Base-by-base conservation (phyloP, 2,329 filamentous ascomycete species). In the Ascosphaera acerosa region DNA sequence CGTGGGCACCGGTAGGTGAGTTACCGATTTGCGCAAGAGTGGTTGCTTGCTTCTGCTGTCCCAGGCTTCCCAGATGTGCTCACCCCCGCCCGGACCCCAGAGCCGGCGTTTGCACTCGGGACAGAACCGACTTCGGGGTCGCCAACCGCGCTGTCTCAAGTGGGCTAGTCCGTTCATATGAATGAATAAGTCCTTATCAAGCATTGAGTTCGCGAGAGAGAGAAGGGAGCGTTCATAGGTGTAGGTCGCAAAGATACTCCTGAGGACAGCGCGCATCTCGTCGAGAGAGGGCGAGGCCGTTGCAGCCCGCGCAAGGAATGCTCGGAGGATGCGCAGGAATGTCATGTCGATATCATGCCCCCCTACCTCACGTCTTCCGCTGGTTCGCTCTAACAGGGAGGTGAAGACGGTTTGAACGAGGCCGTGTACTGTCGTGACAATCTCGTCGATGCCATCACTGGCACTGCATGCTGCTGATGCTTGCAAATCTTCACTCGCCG, bases 201-300 rank as follows among this genome's bases (percentile, higher is more conserved):
- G 61, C 34, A 97, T 69, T 3, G 74, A 65, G 47, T 84, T 90
- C 1, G 87, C 80, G 3, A 97, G 65, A 2, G 66, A 62, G 14
- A 97, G 62, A 10, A 97, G 76, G 0, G 76, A 82, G 48, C 84
- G 77, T 50, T 97, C 87, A 47, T 94, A 92, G 0, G 81, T 74
- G 47, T 97, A 97, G 0, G 87, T 84, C 0, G 84, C 71, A 53
- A 97, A 94, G 33, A 97, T 84, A 9, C 82, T 87, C 1, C 69
- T 61, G 2, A 97, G 64, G 1, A 94, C 82, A 4, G 67, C 66
- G 28, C 87, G 74, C 3, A 97, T 62, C 46, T 94, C 81, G 1
- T 78, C 73, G 2, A 97, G 60, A 9, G 76, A 89, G 0, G 87
- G 82, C 0, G 81, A 89, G 12, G 73, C 70, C 15, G 67, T 64